phyloP scores from a whole-genome alignment of 495 filamentous ascomycete genomes.

The Lasiosphaeria ovina region DNA sequence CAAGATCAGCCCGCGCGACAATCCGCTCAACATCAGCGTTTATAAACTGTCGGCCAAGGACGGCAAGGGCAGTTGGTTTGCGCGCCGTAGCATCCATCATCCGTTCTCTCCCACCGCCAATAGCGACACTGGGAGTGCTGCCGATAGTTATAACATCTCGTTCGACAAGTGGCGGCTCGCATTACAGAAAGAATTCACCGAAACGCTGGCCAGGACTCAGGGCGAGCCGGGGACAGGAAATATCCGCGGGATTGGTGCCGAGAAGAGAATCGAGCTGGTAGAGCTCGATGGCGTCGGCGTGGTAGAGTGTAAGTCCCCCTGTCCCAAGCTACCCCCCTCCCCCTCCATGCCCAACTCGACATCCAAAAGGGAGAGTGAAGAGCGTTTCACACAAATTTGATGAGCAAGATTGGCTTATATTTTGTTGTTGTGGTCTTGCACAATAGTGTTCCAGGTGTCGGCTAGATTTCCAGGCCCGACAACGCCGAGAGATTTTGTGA shows the following conservation, averaged over 20 bases:
- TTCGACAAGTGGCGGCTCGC: conserved; percentile 68
- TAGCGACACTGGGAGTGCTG: background rate
- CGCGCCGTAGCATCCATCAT: conserved; percentile 72
- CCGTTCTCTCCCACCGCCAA: no score
- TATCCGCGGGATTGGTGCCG: conserved; percentile 80
- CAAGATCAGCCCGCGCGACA: conserved; percentile 64
- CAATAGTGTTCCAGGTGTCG: conserved; percentile 72
- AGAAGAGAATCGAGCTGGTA: conserved; percentile 63
- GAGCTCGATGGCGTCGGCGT: conserved; percentile 54
- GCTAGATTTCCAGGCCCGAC: conserved; percentile 90
- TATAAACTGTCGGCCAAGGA: conserved; percentile 80
- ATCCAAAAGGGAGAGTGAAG: no score
- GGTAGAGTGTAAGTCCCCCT: conserved; percentile 50
- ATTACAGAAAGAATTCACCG: conserved; percentile 59
- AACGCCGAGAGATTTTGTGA: conserved; percentile 83
- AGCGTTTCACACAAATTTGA: no score
- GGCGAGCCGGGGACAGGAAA: conserved; percentile 62
- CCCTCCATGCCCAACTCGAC: background rate
- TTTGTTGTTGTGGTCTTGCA: conserved; percentile 16
- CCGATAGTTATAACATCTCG: conserved; percentile 47
- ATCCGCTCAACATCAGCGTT: conserved; percentile 70
- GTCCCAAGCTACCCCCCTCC: background rate
- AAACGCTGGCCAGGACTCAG: conserved; percentile 54
- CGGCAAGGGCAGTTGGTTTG: conserved; percentile 87
- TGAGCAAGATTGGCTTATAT: background rate